Conservation (phyloP, 108 stramenopile species). For the Discostella stelligeroides region DNA sequence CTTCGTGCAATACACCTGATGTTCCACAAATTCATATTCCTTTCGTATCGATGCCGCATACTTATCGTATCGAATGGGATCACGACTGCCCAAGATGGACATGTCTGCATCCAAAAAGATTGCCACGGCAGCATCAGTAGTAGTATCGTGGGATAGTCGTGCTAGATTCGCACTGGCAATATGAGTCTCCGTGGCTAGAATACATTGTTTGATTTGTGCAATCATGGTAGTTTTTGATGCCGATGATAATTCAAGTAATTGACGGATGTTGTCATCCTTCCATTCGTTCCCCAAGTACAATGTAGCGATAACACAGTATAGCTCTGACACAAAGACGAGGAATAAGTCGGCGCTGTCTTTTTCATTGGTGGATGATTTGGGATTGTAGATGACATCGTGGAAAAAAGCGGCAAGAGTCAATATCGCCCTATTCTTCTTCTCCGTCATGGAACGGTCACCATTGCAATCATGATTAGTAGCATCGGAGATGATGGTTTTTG, state of each 20-base stretch:
- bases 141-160: conserved; percentile 19
- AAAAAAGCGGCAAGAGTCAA: conserved; percentile 71
- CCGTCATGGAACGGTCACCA: no score
- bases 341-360: conserved; percentile 74
- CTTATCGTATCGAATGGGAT: conserved; percentile 43
- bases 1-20: conserved; percentile 67
- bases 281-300: not conserved
- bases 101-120: conserved; percentile 85
- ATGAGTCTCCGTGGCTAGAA: conserved; percentile 50
- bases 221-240: conserved; percentile 17
- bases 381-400: conserved; percentile 86
- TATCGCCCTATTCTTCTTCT: conserved; percentile 38
- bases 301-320: conserved; percentile 4
- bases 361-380: conserved; percentile 73
- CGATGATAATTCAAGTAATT: not conserved
- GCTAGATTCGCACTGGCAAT: conserved; percentile 24
- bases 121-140: no score
- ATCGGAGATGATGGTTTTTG: no score
- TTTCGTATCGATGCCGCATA: conserved; percentile 78
- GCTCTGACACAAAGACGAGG: conserved; percentile 54
- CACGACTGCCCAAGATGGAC: conserved; percentile 78
- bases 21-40: conserved; percentile 70
- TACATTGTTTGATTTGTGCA: conserved; percentile 46
- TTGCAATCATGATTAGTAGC: no score
- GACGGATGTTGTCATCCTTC: conserved; percentile 2